Conservation (phyloP, 2,329 filamentous ascomycete genomes). For the Ceratocystis variospora region DNA sequence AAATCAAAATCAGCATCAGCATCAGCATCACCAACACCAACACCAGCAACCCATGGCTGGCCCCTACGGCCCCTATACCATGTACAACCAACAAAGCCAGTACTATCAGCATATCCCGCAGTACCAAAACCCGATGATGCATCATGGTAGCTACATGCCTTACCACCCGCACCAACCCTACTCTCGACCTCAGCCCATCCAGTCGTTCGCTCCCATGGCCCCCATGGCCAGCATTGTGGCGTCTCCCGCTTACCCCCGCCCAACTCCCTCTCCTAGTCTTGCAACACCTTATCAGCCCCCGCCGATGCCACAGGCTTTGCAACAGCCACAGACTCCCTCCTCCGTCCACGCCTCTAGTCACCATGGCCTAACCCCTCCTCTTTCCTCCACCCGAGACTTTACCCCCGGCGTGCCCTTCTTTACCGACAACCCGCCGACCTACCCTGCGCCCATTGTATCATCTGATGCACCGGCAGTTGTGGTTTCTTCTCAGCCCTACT, state of each 20-base stretch:
- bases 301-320: constrained; percentile 30
- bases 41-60: constrained; percentile 16
- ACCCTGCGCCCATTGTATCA: constrained; percentile 10
- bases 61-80: constrained; percentile 8
- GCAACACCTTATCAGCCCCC: constrained; percentile 45
- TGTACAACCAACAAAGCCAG: constrained; percentile 23
- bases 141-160: constrained; percentile 31
- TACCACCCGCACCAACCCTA: constrained; percentile 30
- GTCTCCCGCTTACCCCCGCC: constrained; percentile 28
- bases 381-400: constrained; percentile 17
- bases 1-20: constrained; percentile 21
- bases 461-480: constrained; percentile 12
- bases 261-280: constrained; percentile 40
- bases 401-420: constrained; percentile 16
- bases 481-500: constrained; percentile 16
- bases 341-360: constrained; percentile 35
- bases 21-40: constrained; percentile 27
- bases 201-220: constrained; percentile 38
- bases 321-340: constrained; percentile 37
- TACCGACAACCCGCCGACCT: neutral
- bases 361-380: constrained; percentile 11
- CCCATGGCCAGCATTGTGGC: constrained; percentile 2
- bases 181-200: constrained; percentile 39
- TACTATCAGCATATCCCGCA: constrained; percentile 25
- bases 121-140: constrained; percentile 32